Base-by-base conservation (phyloP, 2,329 filamentous ascomycete species). In the Fusarium tupiense region DNA sequence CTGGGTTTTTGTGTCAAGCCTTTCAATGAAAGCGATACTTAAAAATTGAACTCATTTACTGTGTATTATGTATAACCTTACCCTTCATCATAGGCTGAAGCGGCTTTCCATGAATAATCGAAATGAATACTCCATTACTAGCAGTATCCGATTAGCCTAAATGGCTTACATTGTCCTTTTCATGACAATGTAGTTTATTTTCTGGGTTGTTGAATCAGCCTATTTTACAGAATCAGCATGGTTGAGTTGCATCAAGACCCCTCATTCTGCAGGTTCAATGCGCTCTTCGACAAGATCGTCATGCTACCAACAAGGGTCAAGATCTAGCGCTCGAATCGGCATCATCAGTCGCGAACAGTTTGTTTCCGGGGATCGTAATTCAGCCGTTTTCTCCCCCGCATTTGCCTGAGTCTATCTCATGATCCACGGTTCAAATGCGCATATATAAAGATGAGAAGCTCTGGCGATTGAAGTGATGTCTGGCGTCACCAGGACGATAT, bases 241-340 rank as follows among this genome's bases (percentile, higher is more conserved):
- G 35, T 22, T 12, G 35, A 13, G 26, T 19, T 31, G n/a, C 43
- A 50, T 41, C 41, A 49, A 12, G 37, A 65, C 41, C 64, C 61
- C 49, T 68, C 47, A 68, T 61, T 22, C 16, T 44, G 24, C 33
- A 60, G 41, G n/a, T 29, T 50, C 43, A 60, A 68, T 26, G 64
- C 24, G 12, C 17, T 62, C 17, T 24, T 50, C 3, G 43, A 47
- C 54, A 62, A 61, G 65, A 62, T 68, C 65, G 37, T 67, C 64
- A 67, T 41, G 11, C 7, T 46, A 53, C 22, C 12, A 52, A 9
- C 65, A 52, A 29, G 65, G 65, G 31, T 68, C 14, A 3, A 13
- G 26, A 26, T 40, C 26, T 68, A 68, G 65, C 65, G 64, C 46
- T 53, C 65, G 58, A 68, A 68, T 68, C 40, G 54, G 65, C 64